Conservation (phyloP, 306 rosid genomes). For the Benincasa hispida region DNA sequence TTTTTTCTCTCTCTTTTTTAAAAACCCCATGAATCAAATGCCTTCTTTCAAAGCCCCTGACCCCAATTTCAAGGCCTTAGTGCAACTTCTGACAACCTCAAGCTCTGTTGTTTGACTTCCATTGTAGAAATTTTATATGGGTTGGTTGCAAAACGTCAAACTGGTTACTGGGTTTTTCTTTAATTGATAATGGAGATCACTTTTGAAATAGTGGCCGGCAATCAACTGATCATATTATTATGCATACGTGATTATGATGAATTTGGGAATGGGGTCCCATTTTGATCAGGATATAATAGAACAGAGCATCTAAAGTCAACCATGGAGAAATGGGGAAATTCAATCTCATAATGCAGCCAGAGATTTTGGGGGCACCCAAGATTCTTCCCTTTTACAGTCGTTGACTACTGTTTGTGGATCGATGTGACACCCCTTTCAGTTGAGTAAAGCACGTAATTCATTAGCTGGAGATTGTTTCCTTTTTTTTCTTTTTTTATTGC, state of each 20-base stretch:
- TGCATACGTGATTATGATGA: slow-evolving; percentile 5
- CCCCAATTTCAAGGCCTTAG: not conserved
- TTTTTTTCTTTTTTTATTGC: not conserved
- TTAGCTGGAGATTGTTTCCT: not conserved
- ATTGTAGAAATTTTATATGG: not conserved
- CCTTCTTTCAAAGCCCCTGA: not conserved
- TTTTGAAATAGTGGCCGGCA: slow-evolving; percentile 9
- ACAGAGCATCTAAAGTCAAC: not conserved
- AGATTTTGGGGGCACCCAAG: not conserved
- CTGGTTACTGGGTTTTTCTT: not conserved
- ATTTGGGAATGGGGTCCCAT: not conserved
- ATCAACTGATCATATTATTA: not conserved
- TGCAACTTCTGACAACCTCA: not conserved
- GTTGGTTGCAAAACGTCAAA: slow-evolving; percentile 1
- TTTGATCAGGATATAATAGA: not conserved
- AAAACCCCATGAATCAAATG: not conserved
- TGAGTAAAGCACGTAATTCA: slow-evolving; percentile 9
- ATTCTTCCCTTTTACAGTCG: slow-evolving; percentile 4
- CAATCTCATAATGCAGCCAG: not conserved
- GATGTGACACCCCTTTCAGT: slow-evolving; percentile 4
- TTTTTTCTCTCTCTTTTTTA: too few relatives aligned
- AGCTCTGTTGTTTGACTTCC: slow-evolving; percentile 1
- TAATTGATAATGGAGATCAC: slow-evolving; percentile 1
- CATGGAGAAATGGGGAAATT: not conserved
- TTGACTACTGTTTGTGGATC: slow-evolving; percentile 2